Conservation (phyloP, 805 yeast species). For the Hanseniaspora occidentalis region DNA sequence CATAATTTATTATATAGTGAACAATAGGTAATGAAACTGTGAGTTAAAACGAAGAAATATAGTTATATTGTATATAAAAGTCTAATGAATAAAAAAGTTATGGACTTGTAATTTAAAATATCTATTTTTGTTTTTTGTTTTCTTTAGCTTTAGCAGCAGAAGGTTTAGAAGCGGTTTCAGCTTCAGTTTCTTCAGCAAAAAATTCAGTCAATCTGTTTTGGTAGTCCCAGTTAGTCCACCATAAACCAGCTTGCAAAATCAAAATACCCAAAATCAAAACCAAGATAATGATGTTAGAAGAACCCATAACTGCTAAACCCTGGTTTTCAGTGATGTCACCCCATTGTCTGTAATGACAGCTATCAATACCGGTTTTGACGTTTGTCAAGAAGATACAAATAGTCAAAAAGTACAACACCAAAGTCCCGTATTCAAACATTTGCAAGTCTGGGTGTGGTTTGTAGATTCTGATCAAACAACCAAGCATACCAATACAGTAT, state of each 20-base stretch:
- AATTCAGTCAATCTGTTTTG: conserved; percentile 25
- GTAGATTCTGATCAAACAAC: conserved; percentile 63
- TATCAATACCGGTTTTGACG: conserved; percentile 63
- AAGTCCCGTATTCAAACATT: conserved; percentile 80
- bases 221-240: conserved; percentile 65
- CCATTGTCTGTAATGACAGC: conserved; percentile 68
- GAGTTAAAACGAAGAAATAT: no score
- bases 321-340: conserved; percentile 83
- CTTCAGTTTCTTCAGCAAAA: conserved; percentile 21
- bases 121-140: conserved; percentile 1
- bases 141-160: neutral
- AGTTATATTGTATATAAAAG: no score
- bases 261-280: conserved; percentile 67
- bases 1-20: no score
- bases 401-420: conserved; percentile 60
- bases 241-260: conserved; percentile 75
- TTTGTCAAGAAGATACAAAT: conserved; percentile 77
- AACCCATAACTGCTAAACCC: conserved; percentile 86
- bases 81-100: no score
- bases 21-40: no score
- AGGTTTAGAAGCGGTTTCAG: conserved; percentile 1
- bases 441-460: conserved; percentile 79
- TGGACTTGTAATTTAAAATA: neutral
- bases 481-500: conserved; percentile 54
- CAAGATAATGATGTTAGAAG: conserved; percentile 68